Evolutionary conservation across 768 basidiomycete species (phyloP), one percentile per base, ranked within the genome.

Genomic region (Phylloporus scabripes): DNA sequence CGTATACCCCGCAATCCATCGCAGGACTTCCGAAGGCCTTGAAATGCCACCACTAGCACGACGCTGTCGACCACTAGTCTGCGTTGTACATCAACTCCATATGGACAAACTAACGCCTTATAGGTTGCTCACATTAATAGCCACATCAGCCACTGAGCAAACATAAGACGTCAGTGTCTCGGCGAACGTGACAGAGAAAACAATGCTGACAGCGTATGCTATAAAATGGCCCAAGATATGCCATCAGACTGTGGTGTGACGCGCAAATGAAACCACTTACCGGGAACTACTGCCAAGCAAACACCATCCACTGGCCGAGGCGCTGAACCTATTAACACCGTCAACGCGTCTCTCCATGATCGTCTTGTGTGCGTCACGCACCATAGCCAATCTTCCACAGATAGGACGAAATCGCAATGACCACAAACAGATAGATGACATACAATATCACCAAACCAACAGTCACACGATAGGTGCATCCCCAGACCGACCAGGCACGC

Each of bases 401-500:
- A 24, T 56, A 56, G 32, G 11, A 38, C 7, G 51, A 12, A 20
- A 48, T 15, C 10, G 32, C 50, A 14, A 59, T 21, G 20, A 58
- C 11, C 12, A 42, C 9, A 12, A 49, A 0, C 9, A 53, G 5
- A 41, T 60, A 59, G 24, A 45, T 1, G 0, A 43, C 21, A 24
- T 56, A 60, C n/a, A 50, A 11, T 12, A 21, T 7, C 1, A 59
- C 32, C n/a, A 60, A 29, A 14, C 15, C 36, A n/a, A 47, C 9
- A 0, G 48, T 41, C 12, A n/a, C 31, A 15, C 47, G 46, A 17
- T 46, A 41, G 8, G 28, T 42, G 33, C 57, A 59, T 1, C 57
- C 58, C 54, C 57, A 60, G 18, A 51, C 47, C 6, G 54, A 57
- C 57, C 59, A 56, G 31, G 54, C 59, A 5, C 57, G 56, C 51